Base-by-base conservation (phyloP, 495 filamentous ascomycete species). In the Baudoinia panamericana region DNA sequence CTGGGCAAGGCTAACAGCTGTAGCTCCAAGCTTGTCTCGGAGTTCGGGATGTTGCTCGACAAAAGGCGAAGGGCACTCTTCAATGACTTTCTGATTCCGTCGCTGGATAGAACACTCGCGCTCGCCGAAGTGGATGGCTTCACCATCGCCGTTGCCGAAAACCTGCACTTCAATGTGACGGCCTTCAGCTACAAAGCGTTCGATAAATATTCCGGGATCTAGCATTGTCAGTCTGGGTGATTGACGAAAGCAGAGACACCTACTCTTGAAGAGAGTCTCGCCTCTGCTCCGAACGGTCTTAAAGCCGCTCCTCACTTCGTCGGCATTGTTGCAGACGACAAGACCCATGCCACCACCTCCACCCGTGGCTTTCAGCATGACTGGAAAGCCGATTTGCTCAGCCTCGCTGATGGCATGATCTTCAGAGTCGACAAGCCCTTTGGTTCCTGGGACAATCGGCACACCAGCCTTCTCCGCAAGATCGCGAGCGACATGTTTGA, bases 291-390 rank as follows among this genome's bases (percentile, higher is more conserved):
- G 45, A 4, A 58, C 57, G 27, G 39, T 55, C 16, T 50, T 30
- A 31, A 56, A 58, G 16, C 51, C 56, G 12, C 50, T 46, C 15
- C 37, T 40, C 1, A 60, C 56, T 15, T 60, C 57, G 7, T 51
- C 45, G 3, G 53, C 32, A 17, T 16, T 39, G n/a, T 47, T 22
- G 44, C 57, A 60, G 2, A 49, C 47, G 9, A 56, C 45, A 8
- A 75, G 50, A 10, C 71, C 72, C 67, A 75, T 76, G 17, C 70
- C 72, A 25, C 71, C 72, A 22, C 72, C 72, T 12, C 71, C 71
- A 34, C 62, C 71, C 2, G 70, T 73, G 10, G 68, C 68, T 56
- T 76, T 75, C 6, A 74, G 56, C 64, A 75, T 73, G 13, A 72
- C 63, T 23, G 72, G 72, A 49, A 64, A 75, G 2, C 69, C 68